These are phyloP conservation scores for Saccharomyces hybrid DNA, from an alignment of 1,139 yeast genomes.

Conservation along the genomic window DNA sequence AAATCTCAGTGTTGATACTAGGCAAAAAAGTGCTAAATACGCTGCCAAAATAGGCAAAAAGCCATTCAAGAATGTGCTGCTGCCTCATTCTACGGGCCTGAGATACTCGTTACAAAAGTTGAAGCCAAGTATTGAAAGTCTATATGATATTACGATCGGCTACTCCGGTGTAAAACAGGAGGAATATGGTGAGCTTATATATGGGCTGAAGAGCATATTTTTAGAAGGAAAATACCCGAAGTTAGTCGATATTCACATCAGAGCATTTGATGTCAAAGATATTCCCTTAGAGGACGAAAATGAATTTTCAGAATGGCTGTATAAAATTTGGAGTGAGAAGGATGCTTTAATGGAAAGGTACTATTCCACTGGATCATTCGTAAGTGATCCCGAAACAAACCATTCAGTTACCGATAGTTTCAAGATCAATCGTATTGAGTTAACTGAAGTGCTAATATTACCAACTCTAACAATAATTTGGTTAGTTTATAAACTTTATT, in stretches of 20 bases:
- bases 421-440: slow-evolving; percentile 11
- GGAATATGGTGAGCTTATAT: slow-evolving; percentile 72
- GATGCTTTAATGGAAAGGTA: slow-evolving; percentile 59
- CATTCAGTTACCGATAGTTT: slow-evolving; percentile 16
- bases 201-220: slow-evolving; percentile 56
- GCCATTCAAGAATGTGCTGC: slow-evolving; percentile 54
- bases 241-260: slow-evolving; percentile 53
- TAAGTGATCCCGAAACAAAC: slow-evolving; percentile 15
- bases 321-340: slow-evolving; percentile 68
- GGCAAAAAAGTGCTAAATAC: slow-evolving; percentile 47
- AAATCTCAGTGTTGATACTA: slow-evolving; percentile 62
- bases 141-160: slow-evolving; percentile 80
- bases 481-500: slow-evolving; percentile 1
- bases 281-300: slow-evolving; percentile 59
- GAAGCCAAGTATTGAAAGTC: slow-evolving; percentile 49
- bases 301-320: slow-evolving; percentile 71
- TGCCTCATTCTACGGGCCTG: slow-evolving; percentile 80
- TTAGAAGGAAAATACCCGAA: slow-evolving; percentile 66
- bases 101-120: slow-evolving; percentile 57
- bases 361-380: slow-evolving; percentile 51
- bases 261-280: slow-evolving; percentile 48
- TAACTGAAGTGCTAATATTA: slow-evolving; percentile 11
- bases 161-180: slow-evolving; percentile 59
- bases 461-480: slow-evolving; percentile 9
- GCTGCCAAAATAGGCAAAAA: slow-evolving; percentile 42